Evolutionary conservation across 2,329 filamentous ascomycete genomes (phyloP).

Genomic region (Phoma sp.): DNA sequence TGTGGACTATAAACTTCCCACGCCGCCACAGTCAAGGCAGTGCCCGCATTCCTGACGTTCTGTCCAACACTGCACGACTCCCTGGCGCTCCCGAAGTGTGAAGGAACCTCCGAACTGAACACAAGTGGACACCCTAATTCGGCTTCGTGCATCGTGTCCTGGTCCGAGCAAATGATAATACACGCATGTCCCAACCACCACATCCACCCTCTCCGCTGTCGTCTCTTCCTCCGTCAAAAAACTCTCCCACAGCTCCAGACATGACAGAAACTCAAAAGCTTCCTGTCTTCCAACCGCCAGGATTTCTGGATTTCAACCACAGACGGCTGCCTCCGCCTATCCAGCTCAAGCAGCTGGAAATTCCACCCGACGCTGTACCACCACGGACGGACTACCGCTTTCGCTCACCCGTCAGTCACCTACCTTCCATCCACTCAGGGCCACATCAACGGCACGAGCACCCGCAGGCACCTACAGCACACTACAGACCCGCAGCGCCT

Average conservation of each 20-base stretch:
- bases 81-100: conserved; percentile 46
- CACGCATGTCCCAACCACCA: conserved; percentile 54
- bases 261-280: conserved; percentile 58
- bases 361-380: conserved; percentile 49
- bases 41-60: conserved; percentile 50
- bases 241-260: conserved; percentile 42
- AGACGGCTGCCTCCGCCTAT: conserved; percentile 51
- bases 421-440: conserved; percentile 46
- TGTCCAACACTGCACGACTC: conserved; percentile 49
- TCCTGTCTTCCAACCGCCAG: conserved; percentile 50
- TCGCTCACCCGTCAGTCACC: conserved; percentile 49
- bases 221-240: conserved; percentile 52
- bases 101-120: conserved; percentile 46
- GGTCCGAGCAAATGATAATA: conserved; percentile 52
- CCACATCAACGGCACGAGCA: conserved; percentile 41
- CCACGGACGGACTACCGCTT: conserved; percentile 48
- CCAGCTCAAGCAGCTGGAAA: conserved; percentile 50
- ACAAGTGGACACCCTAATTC: conserved; percentile 49
- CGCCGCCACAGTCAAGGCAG: conserved; percentile 49
- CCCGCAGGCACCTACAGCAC: conserved; percentile 31
- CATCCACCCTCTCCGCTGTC: conserved; percentile 50
- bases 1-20: conserved; percentile 47
- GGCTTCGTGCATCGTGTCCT: conserved; percentile 51
- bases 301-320: conserved; percentile 51
- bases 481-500: conserved; percentile 39